These are phyloP conservation scores for Dendrocalamus latiflorus DNA, from an alignment of 202 grass and related monocot genomes.

Conservation along the genomic window DNA sequence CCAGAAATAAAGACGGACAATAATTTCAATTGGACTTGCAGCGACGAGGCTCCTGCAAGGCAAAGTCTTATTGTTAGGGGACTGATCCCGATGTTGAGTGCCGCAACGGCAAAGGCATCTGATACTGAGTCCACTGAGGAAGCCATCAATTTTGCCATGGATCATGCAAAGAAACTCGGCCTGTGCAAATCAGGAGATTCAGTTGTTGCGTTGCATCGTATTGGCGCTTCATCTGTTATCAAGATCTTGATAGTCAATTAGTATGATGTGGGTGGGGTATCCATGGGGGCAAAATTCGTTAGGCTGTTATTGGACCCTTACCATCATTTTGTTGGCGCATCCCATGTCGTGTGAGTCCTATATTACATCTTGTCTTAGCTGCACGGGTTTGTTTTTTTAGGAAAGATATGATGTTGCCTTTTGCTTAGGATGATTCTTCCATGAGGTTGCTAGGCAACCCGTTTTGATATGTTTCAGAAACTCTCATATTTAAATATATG, in stretches of 20 bases:
- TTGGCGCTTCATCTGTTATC: conserved; percentile 51
- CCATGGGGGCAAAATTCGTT: conserved; percentile 39
- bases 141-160: conserved; percentile 46
- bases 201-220: conserved; percentile 60
- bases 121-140: conserved; percentile 76
- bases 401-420: not conserved
- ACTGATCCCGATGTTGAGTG: conserved; percentile 67
- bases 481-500: not conserved
- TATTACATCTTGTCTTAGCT: conserved; percentile 7
- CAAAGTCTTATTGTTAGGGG: conserved; percentile 68
- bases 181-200: conserved; percentile 69
- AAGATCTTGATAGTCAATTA: conserved; percentile 58
- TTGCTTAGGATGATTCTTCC: not conserved
- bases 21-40: conserved; percentile 74
- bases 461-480: conserved; percentile 1
- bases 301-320: conserved; percentile 22
- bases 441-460: not conserved
- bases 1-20: conserved; percentile 59
- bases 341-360: not conserved
- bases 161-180: conserved; percentile 56
- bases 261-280: not conserved
- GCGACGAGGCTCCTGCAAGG: conserved; percentile 75
- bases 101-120: conserved; percentile 55
- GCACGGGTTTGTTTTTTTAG: not conserved
- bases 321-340: conserved; percentile 22